A percentile compares a stretch with the other conserved stretches of the same genome.
These are phyloP conservation scores for Hypoxylon trugodes DNA, from an alignment of 495 filamentous ascomycete species.

Conservation along the genomic window DNA sequence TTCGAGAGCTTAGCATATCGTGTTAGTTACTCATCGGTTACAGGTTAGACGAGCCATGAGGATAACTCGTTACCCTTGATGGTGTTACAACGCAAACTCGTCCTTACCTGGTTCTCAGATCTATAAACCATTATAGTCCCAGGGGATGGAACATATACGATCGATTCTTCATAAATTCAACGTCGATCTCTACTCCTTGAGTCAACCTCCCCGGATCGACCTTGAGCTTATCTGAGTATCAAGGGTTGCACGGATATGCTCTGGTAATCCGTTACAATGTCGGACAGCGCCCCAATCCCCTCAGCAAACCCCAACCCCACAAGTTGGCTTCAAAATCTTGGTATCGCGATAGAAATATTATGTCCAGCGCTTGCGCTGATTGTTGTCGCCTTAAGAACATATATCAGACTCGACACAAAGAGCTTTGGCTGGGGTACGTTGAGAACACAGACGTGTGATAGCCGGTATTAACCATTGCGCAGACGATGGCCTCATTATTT, in stretches of 20 bases:
- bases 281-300: background rate
- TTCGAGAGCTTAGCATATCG: constrained; percentile 3
- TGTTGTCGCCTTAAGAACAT: constrained; percentile 30
- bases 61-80: constrained; percentile 13
- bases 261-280: constrained; percentile 28
- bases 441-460: background rate
- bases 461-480: background rate
- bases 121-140: background rate
- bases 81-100: background rate
- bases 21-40: background rate
- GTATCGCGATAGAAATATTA: constrained; percentile 33
- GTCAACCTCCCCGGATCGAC: constrained; percentile 20
- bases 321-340: constrained; percentile 37
- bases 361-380: constrained; percentile 28
- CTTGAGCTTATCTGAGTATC: constrained; percentile 29
- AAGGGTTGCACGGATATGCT: constrained; percentile 15
- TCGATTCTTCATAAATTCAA: constrained; percentile 13
- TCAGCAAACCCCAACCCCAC: constrained; percentile 24
- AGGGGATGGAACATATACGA: constrained; percentile 25
- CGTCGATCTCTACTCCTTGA: constrained; percentile 34
- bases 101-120: constrained; percentile 4
- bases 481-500: constrained; percentile 30
- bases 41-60: background rate
- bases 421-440: constrained; percentile 37
- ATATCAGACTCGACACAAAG: constrained; percentile 33